Evolutionary conservation across 257 asterid genomes (phyloP).

Genomic region (Linderniella brevidens): DNA sequence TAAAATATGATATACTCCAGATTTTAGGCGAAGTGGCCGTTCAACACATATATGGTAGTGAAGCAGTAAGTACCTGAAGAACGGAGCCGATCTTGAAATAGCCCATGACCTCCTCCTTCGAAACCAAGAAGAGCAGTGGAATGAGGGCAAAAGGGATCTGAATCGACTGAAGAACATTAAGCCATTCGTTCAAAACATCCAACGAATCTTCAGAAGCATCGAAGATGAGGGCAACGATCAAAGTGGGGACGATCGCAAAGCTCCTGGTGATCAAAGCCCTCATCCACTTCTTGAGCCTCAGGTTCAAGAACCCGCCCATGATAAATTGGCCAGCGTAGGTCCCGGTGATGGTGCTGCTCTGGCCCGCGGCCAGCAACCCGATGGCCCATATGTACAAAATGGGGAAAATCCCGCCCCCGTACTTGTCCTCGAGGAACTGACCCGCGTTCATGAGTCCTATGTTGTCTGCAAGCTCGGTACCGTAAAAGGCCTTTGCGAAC

Average conservation of each 20-base stretch:
- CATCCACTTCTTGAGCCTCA: constrained; percentile 58
- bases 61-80: constrained; percentile 31
- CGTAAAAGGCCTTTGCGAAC: constrained; percentile 63
- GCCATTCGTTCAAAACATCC: constrained; percentile 73
- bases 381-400: constrained; percentile 69
- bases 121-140: constrained; percentile 60
- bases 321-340: constrained; percentile 75
- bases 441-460: constrained; percentile 75
- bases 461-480: constrained; percentile 39
- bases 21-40: not conserved
- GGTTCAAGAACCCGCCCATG: constrained; percentile 63
- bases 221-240: constrained; percentile 53
- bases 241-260: constrained; percentile 61
- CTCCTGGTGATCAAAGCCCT: constrained; percentile 66
- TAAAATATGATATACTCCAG: not conserved
- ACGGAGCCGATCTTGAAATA: constrained; percentile 46
- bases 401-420: constrained; percentile 61
- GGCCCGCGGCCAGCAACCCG: constrained; percentile 69
- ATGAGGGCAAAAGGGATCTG: constrained; percentile 77
- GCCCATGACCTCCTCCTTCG: constrained; percentile 80
- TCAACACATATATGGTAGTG: not conserved
- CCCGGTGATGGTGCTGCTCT: constrained; percentile 75
- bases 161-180: constrained; percentile 61
- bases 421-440: constrained; percentile 55
- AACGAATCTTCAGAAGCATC: constrained; percentile 46